Evolutionary conservation across 148 eudicot species (phyloP).

Genomic region (Fagopyrum esculentum): DNA sequence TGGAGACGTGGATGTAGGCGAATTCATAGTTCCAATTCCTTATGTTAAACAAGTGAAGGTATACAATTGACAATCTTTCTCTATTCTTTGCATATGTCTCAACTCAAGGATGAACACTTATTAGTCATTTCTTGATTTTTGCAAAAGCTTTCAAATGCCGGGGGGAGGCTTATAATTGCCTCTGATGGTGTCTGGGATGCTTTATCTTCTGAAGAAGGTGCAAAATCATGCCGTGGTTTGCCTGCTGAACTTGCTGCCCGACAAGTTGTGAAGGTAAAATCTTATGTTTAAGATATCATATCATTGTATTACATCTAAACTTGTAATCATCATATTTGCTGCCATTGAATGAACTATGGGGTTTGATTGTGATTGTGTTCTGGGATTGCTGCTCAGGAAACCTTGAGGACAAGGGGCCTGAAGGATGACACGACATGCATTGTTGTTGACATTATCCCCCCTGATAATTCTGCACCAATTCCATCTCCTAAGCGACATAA

Average conservation of each 20-base stretch:
- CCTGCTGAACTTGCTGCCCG: conserved; percentile 90
- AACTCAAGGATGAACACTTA: background rate
- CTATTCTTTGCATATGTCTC: background rate
- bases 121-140: background rate
- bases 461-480: conserved; percentile 31
- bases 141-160: conserved; percentile 54
- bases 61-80: conserved; percentile 1
- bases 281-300: background rate
- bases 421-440: conserved; percentile 87
- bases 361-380: background rate
- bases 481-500: conserved; percentile 49
- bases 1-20: conserved; percentile 88
- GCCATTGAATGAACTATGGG: background rate
- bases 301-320: background rate
- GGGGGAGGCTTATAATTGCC: conserved; percentile 87
- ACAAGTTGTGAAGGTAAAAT: conserved; percentile 69
- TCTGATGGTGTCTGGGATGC: conserved; percentile 98
- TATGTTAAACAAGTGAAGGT: conserved; percentile 93
- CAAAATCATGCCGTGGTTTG: conserved; percentile 78
- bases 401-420: conserved; percentile 67
- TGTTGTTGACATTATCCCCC: conserved; percentile 82
- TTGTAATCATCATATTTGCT: background rate
- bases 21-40: conserved; percentile 81
- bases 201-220: conserved; percentile 66
- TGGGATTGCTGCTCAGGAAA: conserved; percentile 39